phyloP scores from a whole-genome alignment of 148 eudicot genomes.

The Selenicereus undatus region DNA sequence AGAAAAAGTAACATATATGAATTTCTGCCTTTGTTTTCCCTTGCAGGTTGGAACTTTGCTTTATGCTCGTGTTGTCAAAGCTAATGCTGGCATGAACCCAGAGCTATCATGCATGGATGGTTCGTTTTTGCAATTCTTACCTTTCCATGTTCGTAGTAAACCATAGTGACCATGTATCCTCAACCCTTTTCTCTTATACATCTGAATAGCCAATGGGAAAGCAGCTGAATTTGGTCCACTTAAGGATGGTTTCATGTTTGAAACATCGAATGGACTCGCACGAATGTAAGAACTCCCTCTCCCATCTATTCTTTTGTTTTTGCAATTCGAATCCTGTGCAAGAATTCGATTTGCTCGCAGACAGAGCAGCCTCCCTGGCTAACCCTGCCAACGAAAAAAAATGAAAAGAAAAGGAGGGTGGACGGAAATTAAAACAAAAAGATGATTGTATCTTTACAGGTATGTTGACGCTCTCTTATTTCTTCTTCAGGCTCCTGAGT shows the following conservation, averaged over 20 bases:
- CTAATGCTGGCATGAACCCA: constrained; percentile 90
- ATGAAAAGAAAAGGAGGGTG: neutral
- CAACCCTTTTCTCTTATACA: constrained; percentile 18
- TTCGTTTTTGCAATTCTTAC: constrained; percentile 30
- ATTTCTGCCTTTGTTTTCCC: constrained; percentile 7
- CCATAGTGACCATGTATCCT: neutral
- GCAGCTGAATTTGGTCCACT: constrained; percentile 88
- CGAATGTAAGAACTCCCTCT: constrained; percentile 55
- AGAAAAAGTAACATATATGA: neutral
- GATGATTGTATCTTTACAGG: neutral
- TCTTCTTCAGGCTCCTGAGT: constrained; percentile 58
- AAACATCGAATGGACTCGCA: constrained; percentile 88
- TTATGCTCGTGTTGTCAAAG: constrained; percentile 84
- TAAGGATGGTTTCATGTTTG: constrained; percentile 89
- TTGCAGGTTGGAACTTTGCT: constrained; percentile 81
- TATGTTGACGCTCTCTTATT: neutral
- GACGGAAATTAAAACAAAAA: neutral
- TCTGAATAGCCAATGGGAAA: constrained; percentile 63
- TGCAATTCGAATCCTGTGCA: neutral
- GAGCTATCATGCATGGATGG: constrained; percentile 96
- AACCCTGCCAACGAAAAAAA: neutral
- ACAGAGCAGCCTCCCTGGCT: neutral
- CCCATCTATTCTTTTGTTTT: neutral
- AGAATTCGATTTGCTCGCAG: neutral
- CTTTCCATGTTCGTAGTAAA: neutral